Percentiles rank a stretch among this genome's conserved stretches.
phyloP scores from a whole-genome alignment of 306 rosid species.

The Prunus salicina region DNA sequence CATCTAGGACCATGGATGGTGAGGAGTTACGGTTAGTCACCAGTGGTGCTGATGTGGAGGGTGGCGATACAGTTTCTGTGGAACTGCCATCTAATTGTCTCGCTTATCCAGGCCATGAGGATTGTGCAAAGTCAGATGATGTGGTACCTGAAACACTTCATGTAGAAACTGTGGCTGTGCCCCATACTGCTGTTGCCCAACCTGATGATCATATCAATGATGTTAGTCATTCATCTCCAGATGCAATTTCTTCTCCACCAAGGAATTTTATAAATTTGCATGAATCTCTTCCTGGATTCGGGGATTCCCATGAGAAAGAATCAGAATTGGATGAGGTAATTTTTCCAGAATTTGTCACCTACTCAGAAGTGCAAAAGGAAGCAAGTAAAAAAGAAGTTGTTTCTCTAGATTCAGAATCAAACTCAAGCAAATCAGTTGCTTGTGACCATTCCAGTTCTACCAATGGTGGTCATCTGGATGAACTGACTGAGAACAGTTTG shows the following conservation, averaged over 20 bases:
- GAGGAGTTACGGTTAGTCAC: constrained; percentile 35
- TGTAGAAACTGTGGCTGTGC: constrained; percentile 8
- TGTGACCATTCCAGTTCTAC: constrained; percentile 30
- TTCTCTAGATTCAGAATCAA: constrained; percentile 29
- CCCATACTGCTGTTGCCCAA: constrained; percentile 12
- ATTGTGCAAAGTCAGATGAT: constrained; percentile 24
- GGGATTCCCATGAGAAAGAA: constrained; percentile 31
- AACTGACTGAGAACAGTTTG: constrained; percentile 27
- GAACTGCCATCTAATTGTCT: constrained; percentile 27
- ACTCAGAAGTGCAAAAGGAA: constrained; percentile 26
- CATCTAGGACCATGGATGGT: constrained; percentile 23
- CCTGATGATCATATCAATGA: constrained; percentile 24
- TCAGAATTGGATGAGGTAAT: constrained; percentile 36
- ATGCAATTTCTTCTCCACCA: constrained; percentile 35
- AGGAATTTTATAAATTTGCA: constrained; percentile 24
- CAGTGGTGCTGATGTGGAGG: constrained; percentile 30
- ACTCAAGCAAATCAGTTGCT: constrained; percentile 26
- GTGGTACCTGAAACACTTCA: constrained; percentile 18
- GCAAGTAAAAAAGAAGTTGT: constrained; percentile 34
- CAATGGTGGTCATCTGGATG: constrained; percentile 23
- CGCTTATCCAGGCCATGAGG: constrained; percentile 24
- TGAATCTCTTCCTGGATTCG: constrained; percentile 29
- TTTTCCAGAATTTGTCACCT: constrained; percentile 34
- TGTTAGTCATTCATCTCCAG: constrained; percentile 30
- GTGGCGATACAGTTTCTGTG: constrained; percentile 28